Conservation (phyloP, 192 early-diverging fungal species). For the Mortierella claussenii region DNA sequence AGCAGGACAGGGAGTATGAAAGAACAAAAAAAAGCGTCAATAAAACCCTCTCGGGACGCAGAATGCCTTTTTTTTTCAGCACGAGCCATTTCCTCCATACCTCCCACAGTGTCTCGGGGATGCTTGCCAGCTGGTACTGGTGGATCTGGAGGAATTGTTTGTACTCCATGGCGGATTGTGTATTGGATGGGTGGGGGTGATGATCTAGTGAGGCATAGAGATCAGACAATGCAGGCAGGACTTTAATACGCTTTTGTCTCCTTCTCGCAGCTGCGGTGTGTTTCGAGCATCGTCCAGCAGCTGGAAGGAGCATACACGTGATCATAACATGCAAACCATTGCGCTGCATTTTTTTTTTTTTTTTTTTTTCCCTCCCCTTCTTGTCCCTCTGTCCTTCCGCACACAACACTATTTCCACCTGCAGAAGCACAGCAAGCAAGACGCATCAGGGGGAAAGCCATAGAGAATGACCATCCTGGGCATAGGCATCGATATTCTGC, state of each 20-base stretch:
- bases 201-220: conserved; percentile 11
- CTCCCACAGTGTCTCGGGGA: conserved; percentile 64
- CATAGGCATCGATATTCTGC: conserved; percentile 82
- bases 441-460: too few species aligned
- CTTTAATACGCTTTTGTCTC: neutral
- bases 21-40: conserved; percentile 7
- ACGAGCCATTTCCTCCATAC: too few species aligned
- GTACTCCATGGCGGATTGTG: conserved; percentile 27
- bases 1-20: neutral
- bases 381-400: too few species aligned
- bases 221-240: neutral
- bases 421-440: too few species aligned
- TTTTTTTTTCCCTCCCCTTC: too few species aligned
- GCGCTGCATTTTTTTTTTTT: neutral
- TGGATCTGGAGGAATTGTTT: conserved; percentile 57
- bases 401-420: too few species aligned
- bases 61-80: neutral
- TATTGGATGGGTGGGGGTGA: too few species aligned
- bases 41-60: too few species aligned
- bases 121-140: conserved; percentile 60
- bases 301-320: too few species aligned
- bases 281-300: too few species aligned
- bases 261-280: too few species aligned
- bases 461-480: conserved; percentile 72
- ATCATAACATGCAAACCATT: too few species aligned